Percentiles rank a stretch among this genome's conserved stretches.
Evolutionary conservation across 1,284 basidiomycete genomes (phyloP).

Genomic region (Boletus chippewaensis): DNA sequence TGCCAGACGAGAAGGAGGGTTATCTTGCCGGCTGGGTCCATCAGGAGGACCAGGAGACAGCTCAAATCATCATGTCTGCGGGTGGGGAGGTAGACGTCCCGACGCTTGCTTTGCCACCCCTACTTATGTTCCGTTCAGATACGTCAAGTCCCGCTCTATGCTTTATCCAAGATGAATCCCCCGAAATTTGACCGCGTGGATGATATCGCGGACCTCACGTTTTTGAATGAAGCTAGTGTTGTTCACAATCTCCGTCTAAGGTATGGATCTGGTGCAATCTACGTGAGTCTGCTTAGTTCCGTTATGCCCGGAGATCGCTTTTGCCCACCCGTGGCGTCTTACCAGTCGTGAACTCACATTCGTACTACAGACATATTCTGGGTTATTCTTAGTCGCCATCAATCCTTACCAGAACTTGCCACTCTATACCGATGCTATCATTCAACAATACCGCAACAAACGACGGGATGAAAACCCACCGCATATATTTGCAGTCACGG

Average conservation of each 20-base stretch:
- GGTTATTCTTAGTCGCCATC: slow-evolving; percentile 95
- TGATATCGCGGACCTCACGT: slow-evolving; percentile 97
- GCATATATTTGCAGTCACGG: slow-evolving; percentile 96
- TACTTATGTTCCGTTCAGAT: slow-evolving; percentile 42
- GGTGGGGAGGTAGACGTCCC: slow-evolving; percentile 61
- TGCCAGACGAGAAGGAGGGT: slow-evolving; percentile 83
- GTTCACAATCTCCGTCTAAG: slow-evolving; percentile 93
- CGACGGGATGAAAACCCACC: slow-evolving; percentile 94
- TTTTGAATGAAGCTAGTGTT: slow-evolving; percentile 97
- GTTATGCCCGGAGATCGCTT: slow-evolving; percentile 1
- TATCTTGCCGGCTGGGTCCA: slow-evolving; percentile 89
- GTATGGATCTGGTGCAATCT: slow-evolving; percentile 91
- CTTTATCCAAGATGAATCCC: slow-evolving; percentile 93
- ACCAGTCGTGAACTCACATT: slow-evolving; percentile 13
- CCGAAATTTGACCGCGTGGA: slow-evolving; percentile 98
- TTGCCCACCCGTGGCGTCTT: background rate
- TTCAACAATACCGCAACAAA: slow-evolving; percentile 89
- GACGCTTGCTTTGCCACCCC: background rate
- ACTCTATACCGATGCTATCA: slow-evolving; percentile 88
- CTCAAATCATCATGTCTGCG: slow-evolving; percentile 73
- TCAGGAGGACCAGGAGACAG: slow-evolving; percentile 73
- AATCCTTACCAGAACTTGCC: slow-evolving; percentile 95
- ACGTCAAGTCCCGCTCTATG: slow-evolving; percentile 68
- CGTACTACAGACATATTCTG: slow-evolving; percentile 79
- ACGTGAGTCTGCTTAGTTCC: slow-evolving; percentile 54